Evolutionary conservation across 1,284 basidiomycete genomes (phyloP).

Genomic region (Cryptococcus sp.): DNA sequence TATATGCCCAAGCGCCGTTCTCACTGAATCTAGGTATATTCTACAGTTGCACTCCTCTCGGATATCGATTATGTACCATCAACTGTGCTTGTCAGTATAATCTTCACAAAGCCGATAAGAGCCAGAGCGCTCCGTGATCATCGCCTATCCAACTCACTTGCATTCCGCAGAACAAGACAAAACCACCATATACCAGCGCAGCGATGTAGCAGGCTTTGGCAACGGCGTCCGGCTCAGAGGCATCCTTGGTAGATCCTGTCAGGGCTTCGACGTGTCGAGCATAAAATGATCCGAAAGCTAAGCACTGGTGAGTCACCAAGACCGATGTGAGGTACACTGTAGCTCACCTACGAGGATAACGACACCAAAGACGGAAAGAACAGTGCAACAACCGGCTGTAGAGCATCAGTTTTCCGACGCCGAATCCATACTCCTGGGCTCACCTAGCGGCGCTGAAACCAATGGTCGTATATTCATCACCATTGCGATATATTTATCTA

Average conservation of each 20-base stretch:
- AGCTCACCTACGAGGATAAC: conserved; percentile 50
- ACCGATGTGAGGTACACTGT: background rate
- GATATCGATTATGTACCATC: conserved; percentile 7
- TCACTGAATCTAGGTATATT: background rate
- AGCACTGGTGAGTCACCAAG: background rate
- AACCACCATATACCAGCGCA: conserved; percentile 51
- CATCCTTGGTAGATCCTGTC: conserved; percentile 51
- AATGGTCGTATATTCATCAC: conserved; percentile 42
- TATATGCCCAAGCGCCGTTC: background rate
- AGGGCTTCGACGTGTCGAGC: conserved; percentile 47
- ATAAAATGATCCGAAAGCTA: conserved; percentile 41
- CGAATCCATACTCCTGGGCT: conserved; percentile 5
- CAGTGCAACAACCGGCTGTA: conserved; percentile 53
- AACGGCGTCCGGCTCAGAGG: conserved; percentile 48
- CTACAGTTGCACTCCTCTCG: conserved; percentile 7
- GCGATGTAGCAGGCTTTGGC: conserved; percentile 52
- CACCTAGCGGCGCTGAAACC: conserved; percentile 48
- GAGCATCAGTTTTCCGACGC: conserved; percentile 5
- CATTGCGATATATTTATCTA: conserved; percentile 3
- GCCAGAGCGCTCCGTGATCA: background rate
- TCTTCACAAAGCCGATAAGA: background rate
- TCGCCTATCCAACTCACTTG: conserved; percentile 42
- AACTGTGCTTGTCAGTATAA: background rate
- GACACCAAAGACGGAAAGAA: conserved; percentile 53
- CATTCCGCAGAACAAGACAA: conserved; percentile 53